Evolutionary conservation across 2,329 filamentous ascomycete genomes (phyloP).

Genomic region (Calonectria multiphialidica): DNA sequence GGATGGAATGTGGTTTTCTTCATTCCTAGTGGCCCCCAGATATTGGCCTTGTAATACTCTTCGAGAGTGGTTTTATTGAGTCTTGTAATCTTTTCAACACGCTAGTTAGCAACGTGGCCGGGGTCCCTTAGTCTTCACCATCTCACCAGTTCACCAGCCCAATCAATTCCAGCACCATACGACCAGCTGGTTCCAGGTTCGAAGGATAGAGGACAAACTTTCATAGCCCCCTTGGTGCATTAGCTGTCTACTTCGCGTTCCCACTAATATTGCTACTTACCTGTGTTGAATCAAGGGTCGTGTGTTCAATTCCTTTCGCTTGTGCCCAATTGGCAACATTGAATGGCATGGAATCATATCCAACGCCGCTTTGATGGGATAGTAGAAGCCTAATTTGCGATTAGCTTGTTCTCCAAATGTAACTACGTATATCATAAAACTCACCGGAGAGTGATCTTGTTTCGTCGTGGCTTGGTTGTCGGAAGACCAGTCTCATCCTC

Average conservation of each 20-base stretch:
- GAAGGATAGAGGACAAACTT: background rate
- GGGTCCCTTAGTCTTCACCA: background rate
- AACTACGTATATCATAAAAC: no score
- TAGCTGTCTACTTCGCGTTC: no score
- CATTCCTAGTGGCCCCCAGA: conserved; percentile 5
- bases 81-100: background rate
- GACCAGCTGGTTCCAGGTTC: conserved; percentile 8
- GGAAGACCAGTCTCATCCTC: background rate
- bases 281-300: background rate
- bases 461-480: background rate
- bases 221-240: background rate
- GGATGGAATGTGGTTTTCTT: conserved; percentile 6
- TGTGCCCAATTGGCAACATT: background rate
- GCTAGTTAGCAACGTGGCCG: background rate
- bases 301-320: background rate
- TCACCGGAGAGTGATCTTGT: conserved; percentile 6
- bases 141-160: conserved; percentile 5
- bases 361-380: conserved; percentile 14
- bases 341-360: conserved; percentile 5
- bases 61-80: background rate
- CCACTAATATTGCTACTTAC: background rate
- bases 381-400: background rate
- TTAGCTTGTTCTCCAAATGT: background rate
- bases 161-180: conserved; percentile 7
- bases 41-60: background rate